These are phyloP conservation scores for Eimeria nieschulzi DNA, from an alignment of 169 alveolate species.

Conservation along the genomic window DNA sequence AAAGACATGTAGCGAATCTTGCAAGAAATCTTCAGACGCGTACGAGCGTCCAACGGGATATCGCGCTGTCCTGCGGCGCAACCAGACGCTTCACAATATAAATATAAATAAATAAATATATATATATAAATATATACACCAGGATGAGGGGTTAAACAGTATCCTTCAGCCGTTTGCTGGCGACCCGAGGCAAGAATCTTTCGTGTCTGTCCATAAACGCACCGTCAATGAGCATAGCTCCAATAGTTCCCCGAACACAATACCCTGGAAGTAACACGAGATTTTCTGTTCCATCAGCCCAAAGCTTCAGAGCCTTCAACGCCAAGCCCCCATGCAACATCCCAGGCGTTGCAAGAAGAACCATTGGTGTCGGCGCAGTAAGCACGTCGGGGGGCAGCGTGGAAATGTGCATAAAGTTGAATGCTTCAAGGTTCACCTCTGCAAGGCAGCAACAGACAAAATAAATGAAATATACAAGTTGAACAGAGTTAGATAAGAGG, in stretches of 20 bases:
- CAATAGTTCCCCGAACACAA: conserved; percentile 98
- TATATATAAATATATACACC: too few species aligned
- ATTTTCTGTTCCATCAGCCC: conserved; percentile 96
- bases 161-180: too few species aligned
- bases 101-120: too few species aligned
- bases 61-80: conserved; percentile 57
- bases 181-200: too few species aligned
- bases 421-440: conserved; percentile 69
- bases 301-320: conserved; percentile 94
- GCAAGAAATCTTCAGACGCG: conserved; percentile 91
- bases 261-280: conserved; percentile 98
- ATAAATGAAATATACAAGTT: too few species aligned
- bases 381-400: conserved; percentile 80
- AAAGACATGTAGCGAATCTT: conserved; percentile 95
- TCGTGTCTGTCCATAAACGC: conserved; percentile 18
- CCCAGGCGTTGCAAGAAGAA: conserved; percentile 99
- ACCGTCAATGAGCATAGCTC: conserved; percentile 94
- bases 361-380: conserved; percentile 96
- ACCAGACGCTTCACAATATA: too few species aligned
- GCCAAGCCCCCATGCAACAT: conserved; percentile 97
- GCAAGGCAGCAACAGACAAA: not conserved
- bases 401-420: conserved; percentile 93
- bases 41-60: conserved; percentile 81
- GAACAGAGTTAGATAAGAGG: too few species aligned
- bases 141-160: too few species aligned